Conservation (phyloP, 352 stramenopile genomes). For the Globisporangium mamillatum region DNA sequence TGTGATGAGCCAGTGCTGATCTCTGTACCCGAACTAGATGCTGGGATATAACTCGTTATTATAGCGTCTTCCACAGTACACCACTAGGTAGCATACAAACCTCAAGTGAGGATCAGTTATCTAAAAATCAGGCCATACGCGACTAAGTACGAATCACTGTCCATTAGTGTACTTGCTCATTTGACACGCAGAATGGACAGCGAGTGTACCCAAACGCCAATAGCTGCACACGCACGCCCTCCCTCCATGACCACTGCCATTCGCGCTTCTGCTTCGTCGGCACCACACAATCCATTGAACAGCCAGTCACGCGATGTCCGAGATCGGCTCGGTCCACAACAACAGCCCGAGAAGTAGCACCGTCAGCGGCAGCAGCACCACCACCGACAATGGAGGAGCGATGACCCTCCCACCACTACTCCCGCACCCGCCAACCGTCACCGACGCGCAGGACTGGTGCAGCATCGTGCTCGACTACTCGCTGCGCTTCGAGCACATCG, state of each 20-base stretch:
- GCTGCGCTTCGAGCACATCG: constrained; percentile 41
- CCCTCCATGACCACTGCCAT: background rate
- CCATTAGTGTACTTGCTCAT: background rate
- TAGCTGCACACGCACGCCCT: background rate
- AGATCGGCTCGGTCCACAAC: background rate
- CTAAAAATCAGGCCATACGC: background rate
- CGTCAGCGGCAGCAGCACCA: background rate
- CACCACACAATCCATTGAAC: background rate
- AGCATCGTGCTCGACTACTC: constrained; percentile 39
- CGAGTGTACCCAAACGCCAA: background rate
- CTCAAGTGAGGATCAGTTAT: background rate
- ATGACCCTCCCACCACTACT: background rate
- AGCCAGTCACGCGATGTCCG: background rate
- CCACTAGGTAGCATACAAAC: background rate
- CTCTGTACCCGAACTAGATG: background rate
- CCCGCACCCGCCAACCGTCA: background rate
- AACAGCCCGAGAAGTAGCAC: background rate
- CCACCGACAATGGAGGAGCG: background rate
- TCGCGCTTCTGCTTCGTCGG: background rate
- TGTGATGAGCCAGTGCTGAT: background rate
- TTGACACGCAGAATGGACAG: background rate
- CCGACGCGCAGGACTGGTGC: constrained; percentile 41
- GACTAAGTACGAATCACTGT: background rate
- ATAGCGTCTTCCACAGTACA: background rate
- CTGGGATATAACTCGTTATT: background rate